Conservation (phyloP, 768 basidiomycete genomes). For the Tubosaeta sp. region DNA sequence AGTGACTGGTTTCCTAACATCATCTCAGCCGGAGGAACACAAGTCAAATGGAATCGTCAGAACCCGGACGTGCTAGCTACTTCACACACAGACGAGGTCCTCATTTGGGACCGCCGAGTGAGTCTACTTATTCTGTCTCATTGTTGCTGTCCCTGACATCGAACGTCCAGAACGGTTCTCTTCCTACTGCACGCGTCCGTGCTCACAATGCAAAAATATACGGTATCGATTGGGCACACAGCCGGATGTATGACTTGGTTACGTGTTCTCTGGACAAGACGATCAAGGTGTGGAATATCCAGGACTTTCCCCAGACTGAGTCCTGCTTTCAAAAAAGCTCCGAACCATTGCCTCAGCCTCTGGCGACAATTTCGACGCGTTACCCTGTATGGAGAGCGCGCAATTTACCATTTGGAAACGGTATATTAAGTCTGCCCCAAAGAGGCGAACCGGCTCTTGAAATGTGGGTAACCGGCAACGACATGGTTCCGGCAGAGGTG, state of each 20-base stretch:
- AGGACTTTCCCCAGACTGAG: constrained; percentile 14
- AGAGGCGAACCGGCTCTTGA: constrained; percentile 79
- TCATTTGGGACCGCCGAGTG: constrained; percentile 94
- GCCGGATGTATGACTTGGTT: constrained; percentile 69
- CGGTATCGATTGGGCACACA: constrained; percentile 94
- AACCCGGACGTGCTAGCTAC: constrained; percentile 87
- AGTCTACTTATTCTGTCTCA: constrained; percentile 20
- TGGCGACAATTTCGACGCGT: constrained; percentile 57
- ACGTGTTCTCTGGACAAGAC: constrained; percentile 95
- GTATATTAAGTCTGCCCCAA: constrained; percentile 85
- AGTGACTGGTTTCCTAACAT: background rate
- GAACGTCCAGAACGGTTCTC: constrained; percentile 71
- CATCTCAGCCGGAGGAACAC: constrained; percentile 72
- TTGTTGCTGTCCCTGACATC: constrained; percentile 5
- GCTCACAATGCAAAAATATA: constrained; percentile 94
- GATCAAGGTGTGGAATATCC: constrained; percentile 75
- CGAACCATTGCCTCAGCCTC: constrained; percentile 33
- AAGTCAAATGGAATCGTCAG: constrained; percentile 95
- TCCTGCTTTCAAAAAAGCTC: constrained; percentile 8
- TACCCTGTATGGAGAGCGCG: constrained; percentile 96
- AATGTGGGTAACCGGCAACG: constrained; percentile 57
- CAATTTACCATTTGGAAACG: constrained; percentile 87
- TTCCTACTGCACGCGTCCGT: constrained; percentile 67
- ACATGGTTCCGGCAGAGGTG: constrained; percentile 50
- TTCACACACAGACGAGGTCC: constrained; percentile 78